Percentiles rank a stretch among this genome's conserved stretches.
Conservation (phyloP, 2,329 filamentous ascomycete species). For the Clarireedia hainanense region DNA sequence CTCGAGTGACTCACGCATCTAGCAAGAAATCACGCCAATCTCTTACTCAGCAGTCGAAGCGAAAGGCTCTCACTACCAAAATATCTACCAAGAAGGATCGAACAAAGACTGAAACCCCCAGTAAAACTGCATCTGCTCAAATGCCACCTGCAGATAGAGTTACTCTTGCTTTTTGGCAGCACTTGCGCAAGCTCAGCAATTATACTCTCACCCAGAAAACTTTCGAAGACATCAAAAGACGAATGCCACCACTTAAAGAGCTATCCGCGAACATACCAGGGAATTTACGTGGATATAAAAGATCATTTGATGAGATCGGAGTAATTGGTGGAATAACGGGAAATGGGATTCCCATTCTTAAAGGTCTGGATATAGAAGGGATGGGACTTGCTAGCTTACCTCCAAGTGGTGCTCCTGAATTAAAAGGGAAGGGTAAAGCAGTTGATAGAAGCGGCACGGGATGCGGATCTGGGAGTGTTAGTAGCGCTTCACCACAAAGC, state of each 20-base stretch:
- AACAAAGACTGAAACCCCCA: not conserved
- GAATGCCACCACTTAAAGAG: slow-evolving; percentile 2
- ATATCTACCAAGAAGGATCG: not conserved
- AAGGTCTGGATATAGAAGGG: not conserved
- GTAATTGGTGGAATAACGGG: not conserved
- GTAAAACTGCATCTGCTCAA: not conserved
- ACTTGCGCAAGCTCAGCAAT: not conserved
- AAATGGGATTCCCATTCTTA: not conserved
- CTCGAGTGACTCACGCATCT: not conserved
- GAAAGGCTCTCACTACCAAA: not conserved
- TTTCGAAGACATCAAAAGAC: not conserved
- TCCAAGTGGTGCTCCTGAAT: slow-evolving; percentile 3
- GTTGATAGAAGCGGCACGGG: not conserved
- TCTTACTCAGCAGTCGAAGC: not conserved
- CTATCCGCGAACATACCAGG: not conserved
- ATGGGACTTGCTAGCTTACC: slow-evolving; percentile 4
- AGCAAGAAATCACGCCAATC: not conserved
- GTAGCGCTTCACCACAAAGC: not conserved
- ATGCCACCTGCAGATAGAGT: not conserved
- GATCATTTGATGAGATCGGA: slow-evolving; percentile 3
- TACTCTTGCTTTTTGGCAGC: not conserved
- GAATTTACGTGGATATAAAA: slow-evolving; percentile 4
- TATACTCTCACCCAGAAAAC: not conserved
- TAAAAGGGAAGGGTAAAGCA: slow-evolving; percentile 2
- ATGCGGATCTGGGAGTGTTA: not conserved